Evolutionary conservation across 352 stramenopile genomes (phyloP).

Genomic region (Elongisporangium prolatum): DNA sequence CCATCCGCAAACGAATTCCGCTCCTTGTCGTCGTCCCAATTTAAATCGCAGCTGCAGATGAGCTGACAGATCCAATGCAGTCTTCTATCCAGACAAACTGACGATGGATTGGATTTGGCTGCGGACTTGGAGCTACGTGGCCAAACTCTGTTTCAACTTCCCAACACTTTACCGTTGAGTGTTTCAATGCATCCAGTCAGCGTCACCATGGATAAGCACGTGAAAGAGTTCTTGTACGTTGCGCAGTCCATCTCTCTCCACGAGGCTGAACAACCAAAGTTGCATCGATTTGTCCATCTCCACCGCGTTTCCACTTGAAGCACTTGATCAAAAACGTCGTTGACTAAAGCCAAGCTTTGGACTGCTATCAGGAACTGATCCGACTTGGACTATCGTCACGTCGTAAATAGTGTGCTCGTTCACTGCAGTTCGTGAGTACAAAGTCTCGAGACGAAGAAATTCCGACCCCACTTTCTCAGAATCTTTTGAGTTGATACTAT

Average conservation of each 20-base stretch:
- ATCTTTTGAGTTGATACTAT: not conserved
- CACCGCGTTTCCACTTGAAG: not conserved
- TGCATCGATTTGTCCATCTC: not conserved
- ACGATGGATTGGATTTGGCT: not conserved
- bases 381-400: not conserved
- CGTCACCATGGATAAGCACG: not conserved
- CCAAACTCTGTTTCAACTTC: not conserved
- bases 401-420: not conserved
- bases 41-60: not conserved
- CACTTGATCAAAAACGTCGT: not conserved
- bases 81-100: not conserved
- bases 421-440: not conserved
- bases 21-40: not conserved
- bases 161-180: not conserved
- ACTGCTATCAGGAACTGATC: not conserved
- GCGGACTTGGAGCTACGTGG: not conserved
- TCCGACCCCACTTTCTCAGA: no score
- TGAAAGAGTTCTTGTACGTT: not conserved
- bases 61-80: not conserved
- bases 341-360: not conserved
- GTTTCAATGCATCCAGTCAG: not conserved
- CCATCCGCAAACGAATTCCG: not conserved
- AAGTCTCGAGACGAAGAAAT: no score
- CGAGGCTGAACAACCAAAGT: not conserved
- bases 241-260: not conserved